These are phyloP conservation scores for Kuraishia borneana DNA, from an alignment of 805 yeast genomes.

Conservation along the genomic window DNA sequence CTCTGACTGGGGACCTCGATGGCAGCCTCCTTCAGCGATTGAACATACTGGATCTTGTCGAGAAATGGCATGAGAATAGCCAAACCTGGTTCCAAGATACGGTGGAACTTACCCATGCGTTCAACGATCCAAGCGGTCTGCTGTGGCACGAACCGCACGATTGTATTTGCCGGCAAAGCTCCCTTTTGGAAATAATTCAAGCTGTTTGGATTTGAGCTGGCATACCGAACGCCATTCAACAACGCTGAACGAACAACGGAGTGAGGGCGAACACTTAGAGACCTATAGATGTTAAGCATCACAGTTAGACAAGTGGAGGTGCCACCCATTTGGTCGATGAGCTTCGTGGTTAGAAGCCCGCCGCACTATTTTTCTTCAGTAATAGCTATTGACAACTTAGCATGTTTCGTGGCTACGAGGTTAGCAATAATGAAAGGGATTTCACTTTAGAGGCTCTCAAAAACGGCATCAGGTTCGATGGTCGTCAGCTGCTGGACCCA, in stretches of 20 bases:
- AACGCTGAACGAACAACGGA: no score
- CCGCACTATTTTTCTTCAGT: no score
- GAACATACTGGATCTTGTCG: slow-evolving; percentile 73
- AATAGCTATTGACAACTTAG: no score
- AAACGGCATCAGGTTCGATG: slow-evolving; percentile 55
- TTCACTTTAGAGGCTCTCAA: slow-evolving; percentile 56
- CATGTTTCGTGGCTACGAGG: slow-evolving; percentile 23
- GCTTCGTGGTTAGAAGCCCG: no score
- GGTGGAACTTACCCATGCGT: slow-evolving; percentile 77
- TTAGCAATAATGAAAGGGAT: slow-evolving; percentile 51
- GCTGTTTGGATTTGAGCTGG: slow-evolving; percentile 1
- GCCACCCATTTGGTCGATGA: no score
- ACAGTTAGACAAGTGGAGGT: no score
- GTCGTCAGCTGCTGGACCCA: slow-evolving; percentile 51
- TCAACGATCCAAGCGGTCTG: slow-evolving; percentile 89
- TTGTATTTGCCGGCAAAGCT: slow-evolving; percentile 62
- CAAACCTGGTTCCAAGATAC: slow-evolving; percentile 63
- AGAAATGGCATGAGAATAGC: slow-evolving; percentile 63
- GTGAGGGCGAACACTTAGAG: no score
- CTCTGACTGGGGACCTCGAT: slow-evolving; percentile 75
- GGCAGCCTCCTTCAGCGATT: slow-evolving; percentile 75
- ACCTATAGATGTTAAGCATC: no score
- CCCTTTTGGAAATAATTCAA: slow-evolving; percentile 51
- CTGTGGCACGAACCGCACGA: slow-evolving; percentile 75
- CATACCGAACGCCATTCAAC: no score